Base-by-base conservation (phyloP, 257 asterid genomes). In the Capsicum rhomboideum region DNA sequence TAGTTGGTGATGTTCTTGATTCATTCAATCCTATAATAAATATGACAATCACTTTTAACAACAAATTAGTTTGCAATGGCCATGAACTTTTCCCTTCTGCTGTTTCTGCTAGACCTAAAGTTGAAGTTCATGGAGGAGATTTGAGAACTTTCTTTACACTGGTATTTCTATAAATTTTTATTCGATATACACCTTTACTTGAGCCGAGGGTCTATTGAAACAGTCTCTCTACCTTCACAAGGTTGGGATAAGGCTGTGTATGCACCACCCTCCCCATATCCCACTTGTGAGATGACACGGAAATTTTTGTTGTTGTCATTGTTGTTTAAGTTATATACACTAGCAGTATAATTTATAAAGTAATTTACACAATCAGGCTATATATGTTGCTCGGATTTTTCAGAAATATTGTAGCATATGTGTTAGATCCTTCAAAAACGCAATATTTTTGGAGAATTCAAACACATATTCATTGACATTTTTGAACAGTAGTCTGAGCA, bases 1-100 rank as follows among this genome's bases (percentile, higher is more conserved):
- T 95, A 87, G 83, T 94, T 16, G 98, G 99, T 10, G 99, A 95
- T 86, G 97, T 94, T 26, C 87, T 95, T 0, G 94, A 95, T 40
- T 53, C 81, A 40, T 95, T 94, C 92, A 87, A 54, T 54, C 89
- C 95, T 16, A 85, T 86, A 2, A 66, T 88, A 1, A 88, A 87
- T 44, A 90, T 92, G 91, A 55, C 81, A 2, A 91, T 93, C 0
- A 82, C 86, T 21, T 95, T 89, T 80, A 90, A 85, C 28, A 77
- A 79, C 67, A 92, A 87, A 84, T 93, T 89, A 82, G 95, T 95
- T 0, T 87, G 86, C 88, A 95, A 95, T 68, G 98, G 98, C 5
- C 90, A 88, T 54, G 98, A 95, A 88, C 87, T 94, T 82, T 90
- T 59, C 82, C 98, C 99, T 28, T 92, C 98, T 2, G 93, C 92